Percentiles rank a stretch among this genome's conserved stretches.
phyloP scores from a whole-genome alignment of 768 basidiomycete genomes.

The Cubamyces lactineus region DNA sequence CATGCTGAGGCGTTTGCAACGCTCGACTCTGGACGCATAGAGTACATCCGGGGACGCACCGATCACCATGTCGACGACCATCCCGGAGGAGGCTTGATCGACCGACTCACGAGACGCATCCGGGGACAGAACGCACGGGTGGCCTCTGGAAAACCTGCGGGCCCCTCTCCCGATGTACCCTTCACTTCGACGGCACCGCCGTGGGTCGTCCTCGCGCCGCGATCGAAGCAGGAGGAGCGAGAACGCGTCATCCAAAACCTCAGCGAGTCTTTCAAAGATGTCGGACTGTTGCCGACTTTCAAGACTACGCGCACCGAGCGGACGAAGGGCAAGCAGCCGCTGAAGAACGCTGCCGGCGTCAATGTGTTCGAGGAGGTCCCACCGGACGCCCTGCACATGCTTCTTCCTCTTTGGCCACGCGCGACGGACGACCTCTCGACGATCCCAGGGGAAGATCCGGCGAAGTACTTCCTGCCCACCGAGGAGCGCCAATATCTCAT shows the following conservation, averaged over 20 bases:
- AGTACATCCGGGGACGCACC: constrained; percentile 28
- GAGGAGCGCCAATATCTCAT: constrained; percentile 71
- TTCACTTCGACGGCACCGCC: constrained; percentile 41
- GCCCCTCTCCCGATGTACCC: constrained; percentile 16
- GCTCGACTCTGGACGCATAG: constrained; percentile 36
- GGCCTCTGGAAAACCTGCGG: constrained; percentile 21
- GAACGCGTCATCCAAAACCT: constrained; percentile 70
- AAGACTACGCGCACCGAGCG: constrained; percentile 27
- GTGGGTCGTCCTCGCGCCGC: constrained; percentile 69
- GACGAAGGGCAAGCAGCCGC: constrained; percentile 28
- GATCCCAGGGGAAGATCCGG: constrained; percentile 24
- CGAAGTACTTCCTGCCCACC: constrained; percentile 41
- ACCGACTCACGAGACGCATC: constrained; percentile 27
- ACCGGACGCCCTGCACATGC: constrained; percentile 76
- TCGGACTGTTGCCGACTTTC: constrained; percentile 70
- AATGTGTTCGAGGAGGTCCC: constrained; percentile 50
- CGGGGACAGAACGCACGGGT: constrained; percentile 24
- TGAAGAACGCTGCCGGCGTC: constrained; percentile 21
- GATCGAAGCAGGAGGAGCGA: constrained; percentile 67
- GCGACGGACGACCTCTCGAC: constrained; percentile 57
- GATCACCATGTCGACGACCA: constrained; percentile 28
- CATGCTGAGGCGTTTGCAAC: constrained; percentile 43
- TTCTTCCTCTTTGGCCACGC: constrained; percentile 82
- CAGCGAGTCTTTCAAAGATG: constrained; percentile 73
- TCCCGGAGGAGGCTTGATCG: constrained; percentile 21